These are phyloP conservation scores for Tylopilus rubrobrunneus DNA, from an alignment of 768 basidiomycete species.

Conservation along the genomic window DNA sequence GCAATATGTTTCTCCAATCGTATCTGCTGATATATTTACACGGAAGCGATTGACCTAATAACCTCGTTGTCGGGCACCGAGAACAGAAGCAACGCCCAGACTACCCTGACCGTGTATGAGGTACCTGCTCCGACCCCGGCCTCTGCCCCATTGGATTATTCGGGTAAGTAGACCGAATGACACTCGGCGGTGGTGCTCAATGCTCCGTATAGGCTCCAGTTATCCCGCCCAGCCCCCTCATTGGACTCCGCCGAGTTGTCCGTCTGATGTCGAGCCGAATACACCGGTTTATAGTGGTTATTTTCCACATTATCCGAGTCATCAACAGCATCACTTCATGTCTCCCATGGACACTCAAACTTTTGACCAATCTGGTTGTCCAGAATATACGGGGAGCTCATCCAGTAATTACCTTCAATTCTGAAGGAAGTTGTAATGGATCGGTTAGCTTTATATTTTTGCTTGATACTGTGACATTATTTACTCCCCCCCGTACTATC, in stretches of 20 bases:
- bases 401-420: background rate
- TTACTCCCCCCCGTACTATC: background rate
- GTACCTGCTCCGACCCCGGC: background rate
- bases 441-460: too few relatives aligned
- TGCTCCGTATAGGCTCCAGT: slow-evolving; percentile 1
- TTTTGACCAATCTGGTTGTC: background rate
- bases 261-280: background rate
- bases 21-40: too few relatives aligned
- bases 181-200: background rate
- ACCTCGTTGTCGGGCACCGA: background rate
- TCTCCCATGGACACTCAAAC: background rate
- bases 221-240: background rate
- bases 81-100: background rate
- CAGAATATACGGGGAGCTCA: background rate
- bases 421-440: background rate
- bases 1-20: too few relatives aligned
- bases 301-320: background rate
- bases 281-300: background rate
- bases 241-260: background rate
- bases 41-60: too few relatives aligned
- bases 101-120: background rate
- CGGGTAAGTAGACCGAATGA: slow-evolving; percentile 1
- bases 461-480: background rate
- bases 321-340: background rate
- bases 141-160: background rate